phyloP scores from a whole-genome alignment of 768 basidiomycete genomes.

The Trametes maxima region DNA sequence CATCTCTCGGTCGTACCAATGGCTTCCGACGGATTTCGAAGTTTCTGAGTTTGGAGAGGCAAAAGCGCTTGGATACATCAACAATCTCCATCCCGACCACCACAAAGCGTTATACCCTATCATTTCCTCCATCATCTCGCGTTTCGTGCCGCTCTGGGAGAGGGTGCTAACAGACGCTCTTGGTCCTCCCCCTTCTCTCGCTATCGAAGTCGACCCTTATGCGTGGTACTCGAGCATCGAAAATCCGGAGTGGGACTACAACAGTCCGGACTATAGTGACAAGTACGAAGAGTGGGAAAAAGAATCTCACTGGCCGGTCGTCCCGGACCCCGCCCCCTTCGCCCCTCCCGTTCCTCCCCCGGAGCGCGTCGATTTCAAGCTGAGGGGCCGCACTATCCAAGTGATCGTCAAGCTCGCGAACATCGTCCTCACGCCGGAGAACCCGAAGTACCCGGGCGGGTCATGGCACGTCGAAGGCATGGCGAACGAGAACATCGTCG shows the following conservation, averaged over 20 bases:
- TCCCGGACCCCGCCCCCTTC: constrained; percentile 24
- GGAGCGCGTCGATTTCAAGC: constrained; percentile 1
- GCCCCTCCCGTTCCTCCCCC: constrained; percentile 7
- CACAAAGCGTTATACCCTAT: constrained; percentile 22
- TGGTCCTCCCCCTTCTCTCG: not conserved
- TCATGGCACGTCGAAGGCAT: constrained; percentile 38
- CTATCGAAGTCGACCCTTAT: constrained; percentile 4
- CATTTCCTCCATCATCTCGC: constrained; percentile 24
- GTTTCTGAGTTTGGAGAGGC: constrained; percentile 26
- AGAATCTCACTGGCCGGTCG: constrained; percentile 12
- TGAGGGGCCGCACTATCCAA: constrained; percentile 28
- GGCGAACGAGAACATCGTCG: constrained; percentile 18
- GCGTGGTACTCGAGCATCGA: constrained; percentile 15
- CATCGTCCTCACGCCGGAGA: constrained; percentile 35
- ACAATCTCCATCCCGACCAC: constrained; percentile 32
- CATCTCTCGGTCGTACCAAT: constrained; percentile 27
- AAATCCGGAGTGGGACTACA: not conserved
- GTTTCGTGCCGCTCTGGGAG: constrained; percentile 33
- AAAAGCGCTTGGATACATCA: constrained; percentile 31
- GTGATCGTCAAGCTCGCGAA: constrained; percentile 47
- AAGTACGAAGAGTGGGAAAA: constrained; percentile 4
- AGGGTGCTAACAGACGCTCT: constrained; percentile 27
- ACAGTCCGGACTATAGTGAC: too few species aligned
- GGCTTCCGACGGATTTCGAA: constrained; percentile 36
- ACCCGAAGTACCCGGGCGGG: constrained; percentile 34